These are phyloP conservation scores for Myriangium duriaei DNA, from an alignment of 2,329 filamentous ascomycete species.

Conservation along the genomic window DNA sequence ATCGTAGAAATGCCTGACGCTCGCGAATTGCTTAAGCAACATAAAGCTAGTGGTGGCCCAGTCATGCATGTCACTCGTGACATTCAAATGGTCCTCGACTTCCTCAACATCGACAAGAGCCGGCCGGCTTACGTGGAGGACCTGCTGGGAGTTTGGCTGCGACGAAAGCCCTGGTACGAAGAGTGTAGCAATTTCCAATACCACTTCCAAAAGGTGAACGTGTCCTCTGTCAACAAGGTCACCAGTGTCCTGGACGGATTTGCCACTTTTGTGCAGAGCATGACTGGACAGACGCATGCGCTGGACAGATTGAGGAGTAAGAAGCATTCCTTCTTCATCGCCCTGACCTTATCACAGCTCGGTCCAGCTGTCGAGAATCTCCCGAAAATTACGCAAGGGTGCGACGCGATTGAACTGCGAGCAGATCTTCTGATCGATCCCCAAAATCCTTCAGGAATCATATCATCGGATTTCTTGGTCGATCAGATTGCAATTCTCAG, in stretches of 20 bases:
- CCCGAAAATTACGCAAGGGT: slow-evolving; percentile 63
- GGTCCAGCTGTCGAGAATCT: slow-evolving; percentile 51
- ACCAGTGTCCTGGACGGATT: slow-evolving; percentile 38
- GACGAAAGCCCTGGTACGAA: slow-evolving; percentile 78
- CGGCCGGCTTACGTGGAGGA: slow-evolving; percentile 87
- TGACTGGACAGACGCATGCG: slow-evolving; percentile 47
- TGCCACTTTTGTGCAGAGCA: slow-evolving; percentile 54
- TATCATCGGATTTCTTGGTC: slow-evolving; percentile 61
- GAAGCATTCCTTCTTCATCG: slow-evolving; percentile 78
- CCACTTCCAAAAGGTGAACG: slow-evolving; percentile 58
- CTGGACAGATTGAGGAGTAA: slow-evolving; percentile 50
- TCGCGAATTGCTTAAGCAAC: slow-evolving; percentile 59
- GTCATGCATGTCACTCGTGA: slow-evolving; percentile 82
- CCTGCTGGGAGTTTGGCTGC: slow-evolving; percentile 80
- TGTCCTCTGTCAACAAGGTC: slow-evolving; percentile 23
- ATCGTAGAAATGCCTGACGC: slow-evolving; percentile 78
- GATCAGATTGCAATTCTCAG: slow-evolving; percentile 72
- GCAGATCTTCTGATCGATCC: slow-evolving; percentile 77
- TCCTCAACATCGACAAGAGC: slow-evolving; percentile 76
- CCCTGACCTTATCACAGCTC: slow-evolving; percentile 71
- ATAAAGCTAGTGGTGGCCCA: slow-evolving; percentile 63
- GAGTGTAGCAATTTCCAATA: slow-evolving; percentile 93
- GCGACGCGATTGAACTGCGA: slow-evolving; percentile 87
- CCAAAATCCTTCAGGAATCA: slow-evolving; percentile 42
- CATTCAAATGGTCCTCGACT: slow-evolving; percentile 77